A percentile compares a stretch with the other conserved stretches of the same genome.
These are phyloP conservation scores for Cryptococcus deneoformans DNA, from an alignment of 1,284 basidiomycete species.

Conservation along the genomic window DNA sequence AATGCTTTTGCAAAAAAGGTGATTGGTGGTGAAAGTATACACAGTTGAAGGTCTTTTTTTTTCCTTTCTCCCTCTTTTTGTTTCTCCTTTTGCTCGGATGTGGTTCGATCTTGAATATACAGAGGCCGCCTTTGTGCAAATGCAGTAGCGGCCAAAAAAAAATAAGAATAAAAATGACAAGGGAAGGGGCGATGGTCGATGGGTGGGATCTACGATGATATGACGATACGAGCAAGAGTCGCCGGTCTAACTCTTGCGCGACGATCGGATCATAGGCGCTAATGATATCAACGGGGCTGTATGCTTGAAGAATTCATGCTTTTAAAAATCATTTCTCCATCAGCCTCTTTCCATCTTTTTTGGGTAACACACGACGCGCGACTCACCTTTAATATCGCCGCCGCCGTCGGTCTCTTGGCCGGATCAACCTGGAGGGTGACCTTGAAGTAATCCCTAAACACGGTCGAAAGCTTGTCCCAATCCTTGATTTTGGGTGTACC, in stretches of 20 bases:
- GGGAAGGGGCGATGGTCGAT: too few relatives aligned
- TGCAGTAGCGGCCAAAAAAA: neutral
- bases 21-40: too few relatives aligned
- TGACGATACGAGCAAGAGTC: neutral
- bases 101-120: neutral
- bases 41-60: slow-evolving; percentile 26
- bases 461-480: slow-evolving; percentile 78
- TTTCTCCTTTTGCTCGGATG: neutral
- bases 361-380: neutral
- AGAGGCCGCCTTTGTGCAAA: neutral
- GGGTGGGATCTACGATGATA: too few relatives aligned
- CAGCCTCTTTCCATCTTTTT: neutral
- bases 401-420: slow-evolving; percentile 86
- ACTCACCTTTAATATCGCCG: slow-evolving; percentile 70
- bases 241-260: slow-evolving; percentile 58
- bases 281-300: slow-evolving; percentile 83
- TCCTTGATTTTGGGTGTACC: slow-evolving; percentile 97
- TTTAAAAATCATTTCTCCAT: slow-evolving; percentile 2
- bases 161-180: too few relatives aligned
- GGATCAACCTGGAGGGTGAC: slow-evolving; percentile 93
- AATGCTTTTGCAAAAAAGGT: too few relatives aligned
- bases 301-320: slow-evolving; percentile 86
- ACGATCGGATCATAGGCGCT: slow-evolving; percentile 89
- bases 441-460: slow-evolving; percentile 89
- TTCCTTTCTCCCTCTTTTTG: slow-evolving; percentile 36